A percentile compares a stretch with the other conserved stretches of the same genome.
Evolutionary conservation across 176 grass and related monocot genomes (phyloP).

Genomic region (Ananas comosus): DNA sequence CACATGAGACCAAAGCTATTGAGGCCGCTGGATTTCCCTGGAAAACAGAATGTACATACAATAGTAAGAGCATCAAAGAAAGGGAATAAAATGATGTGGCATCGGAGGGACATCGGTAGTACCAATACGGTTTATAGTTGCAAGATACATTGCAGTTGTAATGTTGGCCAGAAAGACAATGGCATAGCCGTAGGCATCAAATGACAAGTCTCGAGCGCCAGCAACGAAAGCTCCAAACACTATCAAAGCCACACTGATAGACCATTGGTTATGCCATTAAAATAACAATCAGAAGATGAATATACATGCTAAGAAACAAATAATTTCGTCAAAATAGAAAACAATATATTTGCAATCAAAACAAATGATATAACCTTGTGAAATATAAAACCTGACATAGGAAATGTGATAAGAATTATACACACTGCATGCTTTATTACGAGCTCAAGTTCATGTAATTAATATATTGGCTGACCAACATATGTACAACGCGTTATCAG

Average conservation of each 20-base stretch:
- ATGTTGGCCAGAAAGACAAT: constrained; percentile 93
- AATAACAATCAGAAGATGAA: constrained; percentile 26
- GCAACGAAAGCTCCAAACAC: constrained; percentile 91
- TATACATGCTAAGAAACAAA: neutral
- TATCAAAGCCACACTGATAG: constrained; percentile 94
- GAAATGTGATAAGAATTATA: no score
- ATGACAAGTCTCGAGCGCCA: constrained; percentile 87
- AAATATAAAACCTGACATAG: no score
- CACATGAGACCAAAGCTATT: constrained; percentile 99
- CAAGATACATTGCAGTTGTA: constrained; percentile 96
- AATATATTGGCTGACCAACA: no score
- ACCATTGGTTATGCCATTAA: constrained; percentile 25
- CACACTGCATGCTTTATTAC: no score
- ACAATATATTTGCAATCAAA: neutral
- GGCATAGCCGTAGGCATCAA: constrained; percentile 77
- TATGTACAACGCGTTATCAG: neutral
- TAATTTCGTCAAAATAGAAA: neutral
- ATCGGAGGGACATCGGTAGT: constrained; percentile 20
- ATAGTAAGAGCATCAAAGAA: constrained; percentile 12
- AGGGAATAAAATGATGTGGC: neutral
- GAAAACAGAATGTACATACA: constrained; percentile 17
- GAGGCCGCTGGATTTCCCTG: constrained; percentile 89
- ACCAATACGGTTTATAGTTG: constrained; percentile 95
- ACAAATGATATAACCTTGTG: no score
- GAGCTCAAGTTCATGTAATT: no score